Percentiles rank a stretch among this genome's conserved stretches.
phyloP scores from a whole-genome alignment of 805 yeast species.

The Suhomyces xylopsoci region DNA sequence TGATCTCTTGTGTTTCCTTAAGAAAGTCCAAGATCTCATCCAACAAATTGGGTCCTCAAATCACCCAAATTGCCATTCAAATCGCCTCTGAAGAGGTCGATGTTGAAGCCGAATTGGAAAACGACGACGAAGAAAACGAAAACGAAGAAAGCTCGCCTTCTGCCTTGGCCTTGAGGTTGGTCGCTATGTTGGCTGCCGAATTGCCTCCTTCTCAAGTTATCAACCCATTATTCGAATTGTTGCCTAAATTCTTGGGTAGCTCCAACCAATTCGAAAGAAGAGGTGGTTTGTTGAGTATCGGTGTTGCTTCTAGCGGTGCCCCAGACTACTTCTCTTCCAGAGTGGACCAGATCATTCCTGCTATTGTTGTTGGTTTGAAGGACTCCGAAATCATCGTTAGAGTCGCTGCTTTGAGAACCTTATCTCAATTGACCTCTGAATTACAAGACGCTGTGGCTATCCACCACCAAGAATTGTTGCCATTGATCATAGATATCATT shows the following conservation, averaged over 20 bases:
- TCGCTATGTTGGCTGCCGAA: constrained; percentile 74
- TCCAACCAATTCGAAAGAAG: constrained; percentile 78
- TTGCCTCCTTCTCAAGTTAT: constrained; percentile 93
- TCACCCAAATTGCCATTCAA: constrained; percentile 68
- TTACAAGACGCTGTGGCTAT: constrained; percentile 82
- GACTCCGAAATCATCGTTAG: constrained; percentile 73
- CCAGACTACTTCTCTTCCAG: constrained; percentile 87
- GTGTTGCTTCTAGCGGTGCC: constrained; percentile 86
- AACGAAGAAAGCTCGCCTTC: constrained; percentile 86
- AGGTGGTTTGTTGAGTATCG: constrained; percentile 79
- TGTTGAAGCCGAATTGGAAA: constrained; percentile 71
- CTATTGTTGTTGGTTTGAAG: constrained; percentile 70
- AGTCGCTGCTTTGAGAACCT: constrained; percentile 80
- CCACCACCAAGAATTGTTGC: constrained; percentile 77
- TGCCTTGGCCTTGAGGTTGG: constrained; percentile 72
- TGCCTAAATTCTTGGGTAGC: constrained; percentile 50
- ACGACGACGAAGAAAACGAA: constrained; percentile 86
- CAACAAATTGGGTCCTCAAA: constrained; percentile 78
- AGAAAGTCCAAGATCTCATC: constrained; percentile 78
- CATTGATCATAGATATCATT: constrained; percentile 81
- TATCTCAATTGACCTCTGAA: constrained; percentile 75
- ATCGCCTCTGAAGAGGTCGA: constrained; percentile 76
- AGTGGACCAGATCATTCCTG: constrained; percentile 67
- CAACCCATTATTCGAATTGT: constrained; percentile 66
- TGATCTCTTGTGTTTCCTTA: constrained; percentile 72